Evolutionary conservation across 768 basidiomycete species (phyloP).

Genomic region (Russula dissimulans): DNA sequence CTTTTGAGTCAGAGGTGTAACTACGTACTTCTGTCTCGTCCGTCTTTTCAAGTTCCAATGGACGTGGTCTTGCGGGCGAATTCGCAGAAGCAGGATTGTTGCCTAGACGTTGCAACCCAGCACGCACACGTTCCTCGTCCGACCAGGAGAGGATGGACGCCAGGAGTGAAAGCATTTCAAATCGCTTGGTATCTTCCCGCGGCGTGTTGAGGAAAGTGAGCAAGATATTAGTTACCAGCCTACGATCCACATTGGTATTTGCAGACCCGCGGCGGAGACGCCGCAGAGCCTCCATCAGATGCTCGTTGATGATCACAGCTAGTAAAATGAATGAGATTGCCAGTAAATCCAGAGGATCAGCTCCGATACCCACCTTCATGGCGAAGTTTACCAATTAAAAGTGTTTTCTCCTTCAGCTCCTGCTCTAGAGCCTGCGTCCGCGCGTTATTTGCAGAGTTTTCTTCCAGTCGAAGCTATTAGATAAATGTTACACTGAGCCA

Average conservation of each 20-base stretch:
- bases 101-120: conserved; percentile 63
- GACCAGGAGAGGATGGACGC: conserved; percentile 88
- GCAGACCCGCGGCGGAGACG: conserved; percentile 79
- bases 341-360: not conserved
- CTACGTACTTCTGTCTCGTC: conserved; percentile 72
- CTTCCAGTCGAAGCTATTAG: conserved; percentile 64
- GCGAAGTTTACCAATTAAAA: conserved; percentile 89
- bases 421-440: conserved; percentile 70
- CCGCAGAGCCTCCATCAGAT: conserved; percentile 94
- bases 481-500: not conserved
- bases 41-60: conserved; percentile 58
- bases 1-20: not conserved
- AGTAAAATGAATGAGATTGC: not conserved
- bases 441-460: conserved; percentile 54
- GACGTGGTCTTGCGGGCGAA: conserved; percentile 31
- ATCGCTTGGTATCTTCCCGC: conserved; percentile 87
- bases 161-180: conserved; percentile 89
- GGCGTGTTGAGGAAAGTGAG: conserved; percentile 85
- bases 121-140: conserved; percentile 84
- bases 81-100: conserved; percentile 14
- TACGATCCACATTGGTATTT: conserved; percentile 82
- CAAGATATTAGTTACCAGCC: conserved; percentile 90
- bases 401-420: conserved; percentile 90
- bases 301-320: conserved; percentile 97
- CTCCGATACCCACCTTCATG: conserved; percentile 67